Evolutionary conservation across 257 asterid species (phyloP), one percentile per base, ranked within the genome.

Genomic region (Solanum neorickii): DNA sequence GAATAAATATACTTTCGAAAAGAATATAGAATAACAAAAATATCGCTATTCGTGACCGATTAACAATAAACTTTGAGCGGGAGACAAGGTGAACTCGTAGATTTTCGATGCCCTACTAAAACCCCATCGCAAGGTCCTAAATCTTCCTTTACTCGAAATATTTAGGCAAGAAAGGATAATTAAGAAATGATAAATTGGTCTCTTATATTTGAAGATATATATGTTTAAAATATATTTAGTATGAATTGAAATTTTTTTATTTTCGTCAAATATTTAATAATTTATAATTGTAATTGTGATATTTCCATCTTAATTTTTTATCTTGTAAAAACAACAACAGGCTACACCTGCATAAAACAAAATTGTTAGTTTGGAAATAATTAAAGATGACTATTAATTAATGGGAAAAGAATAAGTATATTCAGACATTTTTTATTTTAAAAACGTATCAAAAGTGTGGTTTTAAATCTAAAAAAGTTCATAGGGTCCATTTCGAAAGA

Each of bases 1-100:
- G 0, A 0, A 56, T 56, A 1, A 56, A 56, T n/a, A 56, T 7
- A 56, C 1, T 56, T 56, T 56, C n/a, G 0, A 2, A 18, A 56
- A 56, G 25, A 56, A 56, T 11, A 56, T 56, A 18, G 0, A 56
- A 56, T 56, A 20, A 56, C 1, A 56, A 7, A 1, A 56, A 2
- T 18, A 7, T 1, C 10, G 20, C 0, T 10, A 18, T 56, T 56
- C 18, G 1, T 56, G n/a, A 56, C n/a, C 20, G 20, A n/a, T 56
- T 56, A 18, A 56, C n/a, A 56, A 56, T 3, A 56, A 52, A 56
- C 7, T 56, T 56, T 56, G 23, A 1, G 1, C 23, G 10, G 7
- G 1, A 16, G 0, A 52, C 23, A 6, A 52, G 10, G 23, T 9
- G 62, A 52, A 56, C 2, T 11, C 25, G 3, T 0, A 20, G 2